Conservation (phyloP, 2,329 filamentous ascomycete genomes). For the Blumeriella jaapii region DNA sequence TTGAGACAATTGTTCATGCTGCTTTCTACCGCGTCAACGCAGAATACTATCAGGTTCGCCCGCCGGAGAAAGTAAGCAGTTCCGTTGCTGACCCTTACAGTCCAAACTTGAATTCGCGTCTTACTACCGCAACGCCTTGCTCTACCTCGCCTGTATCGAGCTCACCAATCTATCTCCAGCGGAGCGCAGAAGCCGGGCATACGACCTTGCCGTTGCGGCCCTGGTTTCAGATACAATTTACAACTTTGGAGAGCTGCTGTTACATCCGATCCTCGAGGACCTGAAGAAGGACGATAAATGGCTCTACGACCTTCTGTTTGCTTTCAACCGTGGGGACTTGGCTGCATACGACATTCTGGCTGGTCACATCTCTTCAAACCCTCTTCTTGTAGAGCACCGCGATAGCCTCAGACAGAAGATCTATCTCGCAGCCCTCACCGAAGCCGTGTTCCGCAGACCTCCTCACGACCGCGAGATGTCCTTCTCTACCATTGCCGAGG, state of each 20-base stretch:
- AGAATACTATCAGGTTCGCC: slow-evolving; percentile 71
- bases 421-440: slow-evolving; percentile 87
- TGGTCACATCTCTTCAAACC: slow-evolving; percentile 68
- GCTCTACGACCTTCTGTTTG: slow-evolving; percentile 91
- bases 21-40: slow-evolving; percentile 94
- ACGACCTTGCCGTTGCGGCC: slow-evolving; percentile 85
- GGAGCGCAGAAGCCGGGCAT: slow-evolving; percentile 74
- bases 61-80: not conserved
- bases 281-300: slow-evolving; percentile 70
- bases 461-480: slow-evolving; percentile 93
- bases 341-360: slow-evolving; percentile 75
- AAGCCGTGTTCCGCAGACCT: slow-evolving; percentile 89
- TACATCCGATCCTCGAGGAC: slow-evolving; percentile 89
- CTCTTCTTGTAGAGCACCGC: slow-evolving; percentile 67
- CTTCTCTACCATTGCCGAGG: slow-evolving; percentile 75
- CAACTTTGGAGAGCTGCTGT: slow-evolving; percentile 97
- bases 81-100: slow-evolving; percentile 27
- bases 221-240: slow-evolving; percentile 93
- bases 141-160: slow-evolving; percentile 95
- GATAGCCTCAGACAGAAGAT: slow-evolving; percentile 94
- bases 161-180: slow-evolving; percentile 58
- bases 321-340: slow-evolving; percentile 93
- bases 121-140: slow-evolving; percentile 94
- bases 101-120: slow-evolving; percentile 84
- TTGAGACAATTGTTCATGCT: slow-evolving; percentile 91